Evolutionary conservation across 768 basidiomycete genomes (phyloP).

Genomic region (Termitomyces sp.): DNA sequence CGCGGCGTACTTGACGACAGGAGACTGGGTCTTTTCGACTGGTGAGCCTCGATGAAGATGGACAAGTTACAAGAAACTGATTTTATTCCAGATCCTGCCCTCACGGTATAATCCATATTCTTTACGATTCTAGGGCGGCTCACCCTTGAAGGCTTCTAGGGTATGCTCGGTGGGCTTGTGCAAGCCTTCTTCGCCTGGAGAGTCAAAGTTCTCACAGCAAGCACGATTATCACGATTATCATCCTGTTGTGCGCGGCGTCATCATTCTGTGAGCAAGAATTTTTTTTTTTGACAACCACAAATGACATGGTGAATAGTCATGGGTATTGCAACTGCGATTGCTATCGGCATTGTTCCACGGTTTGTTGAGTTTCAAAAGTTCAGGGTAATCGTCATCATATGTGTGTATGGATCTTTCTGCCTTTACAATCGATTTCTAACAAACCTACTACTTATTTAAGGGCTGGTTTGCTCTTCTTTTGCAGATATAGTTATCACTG

Average conservation of each 20-base stretch:
- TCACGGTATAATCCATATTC: slow-evolving; percentile 9
- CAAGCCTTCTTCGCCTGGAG: slow-evolving; percentile 23
- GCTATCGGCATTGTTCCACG: slow-evolving; percentile 18
- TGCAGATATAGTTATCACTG: slow-evolving; percentile 39
- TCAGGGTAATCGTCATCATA: slow-evolving; percentile 22
- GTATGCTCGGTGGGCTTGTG: slow-evolving; percentile 15
- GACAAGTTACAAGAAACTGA: not conserved
- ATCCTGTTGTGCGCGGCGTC: slow-evolving; percentile 13
- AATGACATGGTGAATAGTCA: slow-evolving; percentile 16
- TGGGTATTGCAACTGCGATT: slow-evolving; percentile 24
- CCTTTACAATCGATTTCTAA: not conserved
- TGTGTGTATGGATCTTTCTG: slow-evolving; percentile 9
- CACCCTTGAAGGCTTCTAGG: slow-evolving; percentile 1
- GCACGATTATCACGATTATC: slow-evolving; percentile 10
- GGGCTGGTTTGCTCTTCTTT: slow-evolving; percentile 40
- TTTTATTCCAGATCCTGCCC: slow-evolving; percentile 12
- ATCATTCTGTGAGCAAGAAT: slow-evolving; percentile 19
- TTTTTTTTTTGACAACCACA: not conserved
- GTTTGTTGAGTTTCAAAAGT: slow-evolving; percentile 25
- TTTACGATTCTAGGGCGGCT: not conserved
- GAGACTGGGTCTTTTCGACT: slow-evolving; percentile 15
- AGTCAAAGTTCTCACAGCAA: slow-evolving; percentile 24
- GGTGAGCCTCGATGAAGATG: not conserved
- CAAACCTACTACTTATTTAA: slow-evolving; percentile 10
- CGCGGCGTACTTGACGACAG: slow-evolving; percentile 7